Percentiles rank a stretch among this genome's conserved stretches.
These are phyloP conservation scores for Saturnispora ahearnii DNA, from an alignment of 805 yeast genomes.

Conservation along the genomic window DNA sequence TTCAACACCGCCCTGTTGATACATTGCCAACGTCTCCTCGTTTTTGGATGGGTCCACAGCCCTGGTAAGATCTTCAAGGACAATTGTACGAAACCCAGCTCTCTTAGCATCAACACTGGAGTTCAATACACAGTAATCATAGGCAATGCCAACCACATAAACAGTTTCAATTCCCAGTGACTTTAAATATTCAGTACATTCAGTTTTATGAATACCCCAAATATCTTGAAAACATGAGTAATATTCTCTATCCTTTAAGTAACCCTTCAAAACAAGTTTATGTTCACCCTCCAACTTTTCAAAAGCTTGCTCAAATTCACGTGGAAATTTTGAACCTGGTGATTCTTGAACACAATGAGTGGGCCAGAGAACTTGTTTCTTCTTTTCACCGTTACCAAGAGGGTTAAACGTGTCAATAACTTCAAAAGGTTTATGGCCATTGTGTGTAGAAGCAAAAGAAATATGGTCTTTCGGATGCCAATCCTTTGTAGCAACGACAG, in stretches of 20 bases:
- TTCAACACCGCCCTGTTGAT: conserved; percentile 27
- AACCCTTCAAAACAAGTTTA: conserved; percentile 59
- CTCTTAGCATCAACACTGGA: conserved; percentile 63
- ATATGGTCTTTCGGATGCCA: conserved; percentile 80
- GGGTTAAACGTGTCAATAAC: conserved; percentile 45
- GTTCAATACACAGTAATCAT: conserved; percentile 75
- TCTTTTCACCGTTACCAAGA: conserved; percentile 23
- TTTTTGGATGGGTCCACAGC: conserved; percentile 43
- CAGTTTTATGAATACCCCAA: conserved; percentile 68
- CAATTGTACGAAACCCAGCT: conserved; percentile 55
- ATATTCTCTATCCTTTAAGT: conserved; percentile 63
- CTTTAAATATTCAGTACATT: conserved; percentile 41
- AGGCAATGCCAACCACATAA: conserved; percentile 72
- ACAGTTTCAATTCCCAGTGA: conserved; percentile 47
- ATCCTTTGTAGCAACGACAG: conserved; percentile 69
- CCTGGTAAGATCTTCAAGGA: conserved; percentile 47
- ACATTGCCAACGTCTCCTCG: conserved; percentile 27
- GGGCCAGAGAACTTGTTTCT: conserved; percentile 67
- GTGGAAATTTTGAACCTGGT: conserved; percentile 55
- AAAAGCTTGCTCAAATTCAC: conserved; percentile 34
- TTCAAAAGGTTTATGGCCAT: conserved; percentile 39
- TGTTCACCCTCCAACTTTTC: conserved; percentile 19
- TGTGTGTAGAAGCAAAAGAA: conserved; percentile 72
- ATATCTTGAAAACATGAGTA: conserved; percentile 81
- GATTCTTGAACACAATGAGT: conserved; percentile 78